Evolutionary conservation across 805 yeast species (phyloP).

Genomic region (Schizosaccharomyces osmophilus): DNA sequence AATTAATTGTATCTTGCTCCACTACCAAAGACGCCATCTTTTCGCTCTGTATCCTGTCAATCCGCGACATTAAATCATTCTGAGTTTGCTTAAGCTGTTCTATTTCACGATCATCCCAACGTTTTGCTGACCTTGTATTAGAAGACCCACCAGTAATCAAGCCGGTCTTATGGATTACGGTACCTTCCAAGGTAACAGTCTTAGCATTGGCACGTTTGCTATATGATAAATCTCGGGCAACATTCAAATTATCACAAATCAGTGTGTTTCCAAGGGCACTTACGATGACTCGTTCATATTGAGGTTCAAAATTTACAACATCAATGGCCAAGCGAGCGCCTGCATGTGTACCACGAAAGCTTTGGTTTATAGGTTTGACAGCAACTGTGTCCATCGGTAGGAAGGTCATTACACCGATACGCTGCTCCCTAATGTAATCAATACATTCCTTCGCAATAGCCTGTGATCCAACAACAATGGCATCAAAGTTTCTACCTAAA

Average conservation of each 20-base stretch:
- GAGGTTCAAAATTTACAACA: conserved; percentile 41
- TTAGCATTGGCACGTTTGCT: conserved; percentile 30
- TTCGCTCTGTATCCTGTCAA: conserved; percentile 19
- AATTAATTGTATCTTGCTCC: conserved; percentile 31
- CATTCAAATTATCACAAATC: conserved; percentile 42
- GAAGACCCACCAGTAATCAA: conserved; percentile 77
- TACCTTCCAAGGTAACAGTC: conserved; percentile 62
- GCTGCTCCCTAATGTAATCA: conserved; percentile 54
- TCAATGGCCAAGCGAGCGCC: conserved; percentile 48
- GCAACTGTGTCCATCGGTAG: conserved; percentile 66
- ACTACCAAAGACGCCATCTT: conserved; percentile 33
- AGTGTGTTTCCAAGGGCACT: conserved; percentile 60
- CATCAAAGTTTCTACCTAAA: conserved; percentile 55
- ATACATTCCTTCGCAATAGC: conserved; percentile 54
- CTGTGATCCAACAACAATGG: conserved; percentile 57
- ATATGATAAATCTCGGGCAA: conserved; percentile 59
- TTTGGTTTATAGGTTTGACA: conserved; percentile 27
- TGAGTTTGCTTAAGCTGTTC: conserved; percentile 24
- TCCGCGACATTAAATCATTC: conserved; percentile 25
- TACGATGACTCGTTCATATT: conserved; percentile 50
- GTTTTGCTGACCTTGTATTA: conserved; percentile 20
- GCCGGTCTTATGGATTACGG: conserved; percentile 62
- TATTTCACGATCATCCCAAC: conserved; percentile 37
- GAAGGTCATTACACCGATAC: conserved; percentile 65
- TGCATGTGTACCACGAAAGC: conserved; percentile 20